Conservation (phyloP, 2,329 filamentous ascomycete genomes). For the Amauroascus verrucosus region DNA sequence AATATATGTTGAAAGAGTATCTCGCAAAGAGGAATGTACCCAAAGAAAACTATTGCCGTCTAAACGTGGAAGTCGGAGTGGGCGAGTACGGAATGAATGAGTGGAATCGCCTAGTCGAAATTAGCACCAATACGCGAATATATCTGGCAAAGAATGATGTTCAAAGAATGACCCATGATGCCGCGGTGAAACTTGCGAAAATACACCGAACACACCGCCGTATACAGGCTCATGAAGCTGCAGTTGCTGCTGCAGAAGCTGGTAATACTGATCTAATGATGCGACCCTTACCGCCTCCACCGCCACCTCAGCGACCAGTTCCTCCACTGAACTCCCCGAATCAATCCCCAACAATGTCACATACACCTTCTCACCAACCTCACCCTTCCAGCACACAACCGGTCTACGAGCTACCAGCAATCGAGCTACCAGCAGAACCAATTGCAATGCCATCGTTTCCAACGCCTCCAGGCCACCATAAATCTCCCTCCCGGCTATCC, state of each 20-base stretch:
- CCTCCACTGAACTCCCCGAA: constrained; percentile 26
- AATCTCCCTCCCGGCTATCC: constrained; percentile 20
- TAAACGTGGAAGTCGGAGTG: constrained; percentile 95
- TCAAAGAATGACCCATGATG: constrained; percentile 64
- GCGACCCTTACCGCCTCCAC: constrained; percentile 11
- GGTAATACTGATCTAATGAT: constrained; percentile 15
- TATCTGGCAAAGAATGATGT: constrained; percentile 67
- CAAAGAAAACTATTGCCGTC: constrained; percentile 80
- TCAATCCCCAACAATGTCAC: constrained; percentile 24
- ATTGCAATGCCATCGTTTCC: constrained; percentile 29
- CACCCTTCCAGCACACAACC: constrained; percentile 34
- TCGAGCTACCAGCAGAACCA: constrained; percentile 52
- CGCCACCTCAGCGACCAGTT: constrained; percentile 22
- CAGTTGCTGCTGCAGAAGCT: constrained; percentile 20
- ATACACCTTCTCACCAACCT: constrained; percentile 23
- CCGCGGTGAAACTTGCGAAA: constrained; percentile 71
- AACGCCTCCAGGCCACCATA: constrained; percentile 19
- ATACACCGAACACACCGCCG: constrained; percentile 67
- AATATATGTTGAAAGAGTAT: constrained; percentile 71
- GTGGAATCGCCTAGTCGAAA: constrained; percentile 87
- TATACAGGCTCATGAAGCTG: constrained; percentile 44
- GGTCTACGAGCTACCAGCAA: constrained; percentile 29
- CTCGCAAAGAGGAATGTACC: constrained; percentile 69
- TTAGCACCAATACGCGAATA: constrained; percentile 79
- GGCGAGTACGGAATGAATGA: constrained; percentile 99